Base-by-base conservation (phyloP, 2,329 filamentous ascomycete genomes). In the Onygenales sp. region DNA sequence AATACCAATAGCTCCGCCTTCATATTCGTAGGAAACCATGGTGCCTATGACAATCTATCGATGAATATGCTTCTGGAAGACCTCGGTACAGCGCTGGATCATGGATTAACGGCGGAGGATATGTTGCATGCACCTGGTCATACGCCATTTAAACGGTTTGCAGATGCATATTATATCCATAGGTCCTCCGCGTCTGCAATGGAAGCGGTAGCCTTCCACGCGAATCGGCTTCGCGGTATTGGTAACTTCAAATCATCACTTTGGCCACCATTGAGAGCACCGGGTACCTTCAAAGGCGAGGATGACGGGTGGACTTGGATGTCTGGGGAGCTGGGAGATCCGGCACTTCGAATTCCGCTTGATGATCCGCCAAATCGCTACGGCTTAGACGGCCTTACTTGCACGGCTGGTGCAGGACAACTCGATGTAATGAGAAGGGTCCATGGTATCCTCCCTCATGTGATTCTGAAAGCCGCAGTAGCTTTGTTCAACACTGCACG, bases 401-500 rank as follows among this genome's bases (percentile, higher is more conserved):
- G 52, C 27, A 51, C 51, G 7, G 47, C 50, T n/a, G 47, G 49
- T 32, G 50, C 13, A 14, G 10, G 38, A 38, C 38, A 53, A 17
- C 21, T 53, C 41, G 17, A 42, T 14, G 17, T 5, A 27, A 32
- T 46, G 43, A 17, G 41, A 38, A 32, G 14, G 31, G 5, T 31
- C 9, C 11, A 58, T 38, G 47, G 51, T 8, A 44, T 57, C 42
- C 45, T 43, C 11, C 48, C 42, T 10, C 41, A 49, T 8, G 42
- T 53, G 9, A 39, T 54, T n/a, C 10, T 55, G n/a, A 59, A 59
- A 45, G 50, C 54, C 3, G 56, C 57, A 2, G 35, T 54, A 5
- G 54, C 46, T 9, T 14, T 58, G 13, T 46, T 53, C 36, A 58
- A 57, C 31, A 13, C 14, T n/a, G 44, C 53, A 10, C 51, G 36